phyloP scores from a whole-genome alignment of 1,139 yeast genomes.

The Williopsis jadinii region DNA sequence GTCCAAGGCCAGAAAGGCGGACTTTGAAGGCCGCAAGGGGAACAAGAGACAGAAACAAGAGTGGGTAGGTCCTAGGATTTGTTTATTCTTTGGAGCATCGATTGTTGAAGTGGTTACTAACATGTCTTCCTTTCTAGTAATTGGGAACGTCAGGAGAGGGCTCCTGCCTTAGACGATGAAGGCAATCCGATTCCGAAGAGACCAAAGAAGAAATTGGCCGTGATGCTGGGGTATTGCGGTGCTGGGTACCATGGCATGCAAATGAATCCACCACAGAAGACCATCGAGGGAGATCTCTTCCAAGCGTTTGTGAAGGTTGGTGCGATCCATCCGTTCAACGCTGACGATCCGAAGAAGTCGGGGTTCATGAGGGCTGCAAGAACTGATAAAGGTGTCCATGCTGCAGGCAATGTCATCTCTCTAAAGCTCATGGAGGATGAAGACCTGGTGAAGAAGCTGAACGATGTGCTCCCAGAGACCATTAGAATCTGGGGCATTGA shows the following conservation, averaged over 20 bases:
- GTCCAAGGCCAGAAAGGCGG: constrained; percentile 40
- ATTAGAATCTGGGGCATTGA: constrained; percentile 91
- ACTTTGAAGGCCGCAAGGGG: constrained; percentile 28
- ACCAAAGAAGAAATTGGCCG: constrained; percentile 67
- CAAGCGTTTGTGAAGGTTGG: constrained; percentile 84
- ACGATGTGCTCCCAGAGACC: constrained; percentile 69
- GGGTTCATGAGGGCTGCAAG: constrained; percentile 96
- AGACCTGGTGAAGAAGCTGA: constrained; percentile 69
- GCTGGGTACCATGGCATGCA: constrained; percentile 99
- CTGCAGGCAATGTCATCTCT: constrained; percentile 93
- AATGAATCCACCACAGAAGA: constrained; percentile 79
- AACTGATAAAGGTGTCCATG: constrained; percentile 98
- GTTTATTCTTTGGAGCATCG: neutral
- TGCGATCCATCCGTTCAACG: constrained; percentile 82
- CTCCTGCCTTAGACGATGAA: constrained; percentile 46
- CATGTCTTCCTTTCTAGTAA: constrained; percentile 3
- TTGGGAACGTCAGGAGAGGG: constrained; percentile 11
- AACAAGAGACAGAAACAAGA: constrained; percentile 26
- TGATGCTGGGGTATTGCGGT: constrained; percentile 94
- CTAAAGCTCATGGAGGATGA: constrained; percentile 80
- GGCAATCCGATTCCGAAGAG: constrained; percentile 50
- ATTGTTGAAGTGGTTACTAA: constrained; percentile 3
- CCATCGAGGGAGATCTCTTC: constrained; percentile 89
- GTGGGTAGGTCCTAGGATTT: constrained; percentile 43
- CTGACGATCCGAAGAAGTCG: constrained; percentile 83